A percentile compares a stretch with the other conserved stretches of the same genome.
phyloP scores from a whole-genome alignment of 495 filamentous ascomycete genomes.

The Tuber brumale region DNA sequence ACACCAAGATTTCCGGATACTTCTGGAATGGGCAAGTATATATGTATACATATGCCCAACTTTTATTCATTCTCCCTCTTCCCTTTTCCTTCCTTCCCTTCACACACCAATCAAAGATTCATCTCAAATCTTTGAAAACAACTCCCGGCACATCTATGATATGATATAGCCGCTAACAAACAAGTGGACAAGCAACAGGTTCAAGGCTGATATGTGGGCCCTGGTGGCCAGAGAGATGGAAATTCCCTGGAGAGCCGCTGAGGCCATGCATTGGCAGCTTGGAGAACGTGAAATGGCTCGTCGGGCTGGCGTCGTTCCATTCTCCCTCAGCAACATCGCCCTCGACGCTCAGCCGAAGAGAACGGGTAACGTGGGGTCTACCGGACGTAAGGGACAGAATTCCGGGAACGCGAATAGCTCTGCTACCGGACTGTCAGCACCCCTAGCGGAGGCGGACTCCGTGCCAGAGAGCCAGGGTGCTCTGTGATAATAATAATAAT shows the following conservation, averaged over 20 bases:
- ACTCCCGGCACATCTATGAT: background rate
- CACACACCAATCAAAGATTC: background rate
- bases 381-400: slow-evolving; percentile 26
- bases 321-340: slow-evolving; percentile 58
- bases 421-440: slow-evolving; percentile 16
- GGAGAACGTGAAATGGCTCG: slow-evolving; percentile 89
- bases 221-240: slow-evolving; percentile 89
- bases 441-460: slow-evolving; percentile 12
- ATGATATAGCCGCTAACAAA: background rate
- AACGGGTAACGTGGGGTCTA: background rate
- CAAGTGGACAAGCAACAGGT: slow-evolving; percentile 49
- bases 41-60: background rate
- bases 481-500: slow-evolving; percentile 14
- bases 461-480: slow-evolving; percentile 14
- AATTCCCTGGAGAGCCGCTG: slow-evolving; percentile 92
- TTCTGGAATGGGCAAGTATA: too few species aligned
- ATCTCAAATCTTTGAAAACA: background rate
- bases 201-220: slow-evolving; percentile 96
- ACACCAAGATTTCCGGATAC: background rate
- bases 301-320: slow-evolving; percentile 76
- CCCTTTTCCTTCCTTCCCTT: background rate
- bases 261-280: slow-evolving; percentile 97
- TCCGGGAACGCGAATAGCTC: slow-evolving; percentile 13
- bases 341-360: slow-evolving; percentile 50
- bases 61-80: background rate